These are phyloP conservation scores for Phytopythium mirpurense DNA, from an alignment of 352 stramenopile species.

Conservation along the genomic window DNA sequence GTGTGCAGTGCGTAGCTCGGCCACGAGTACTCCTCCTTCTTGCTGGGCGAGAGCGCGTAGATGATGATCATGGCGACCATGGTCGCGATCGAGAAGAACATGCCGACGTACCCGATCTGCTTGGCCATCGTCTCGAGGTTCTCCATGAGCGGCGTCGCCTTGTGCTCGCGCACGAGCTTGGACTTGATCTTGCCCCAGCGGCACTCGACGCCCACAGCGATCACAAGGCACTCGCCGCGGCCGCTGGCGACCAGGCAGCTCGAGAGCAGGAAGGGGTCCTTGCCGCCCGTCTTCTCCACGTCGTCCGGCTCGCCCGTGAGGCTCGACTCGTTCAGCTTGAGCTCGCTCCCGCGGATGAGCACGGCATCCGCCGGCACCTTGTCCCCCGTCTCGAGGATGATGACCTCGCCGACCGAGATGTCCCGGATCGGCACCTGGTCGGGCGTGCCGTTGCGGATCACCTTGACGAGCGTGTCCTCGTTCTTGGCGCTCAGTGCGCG, in stretches of 20 bases:
- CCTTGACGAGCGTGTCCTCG: slow-evolving; percentile 83
- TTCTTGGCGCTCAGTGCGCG: slow-evolving; percentile 82
- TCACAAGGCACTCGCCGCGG: slow-evolving; percentile 71
- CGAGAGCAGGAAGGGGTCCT: slow-evolving; percentile 87
- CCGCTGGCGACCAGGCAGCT: slow-evolving; percentile 75
- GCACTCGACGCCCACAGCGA: slow-evolving; percentile 74
- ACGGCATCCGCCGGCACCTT: slow-evolving; percentile 93
- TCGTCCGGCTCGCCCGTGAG: slow-evolving; percentile 96
- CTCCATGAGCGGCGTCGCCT: slow-evolving; percentile 89
- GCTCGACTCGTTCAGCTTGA: slow-evolving; percentile 94
- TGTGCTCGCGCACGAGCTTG: slow-evolving; percentile 86
- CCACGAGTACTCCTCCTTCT: slow-evolving; percentile 64
- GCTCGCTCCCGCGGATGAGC: slow-evolving; percentile 88
- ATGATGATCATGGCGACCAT: slow-evolving; percentile 87
- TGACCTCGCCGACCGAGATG: slow-evolving; percentile 81
- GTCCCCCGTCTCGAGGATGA: slow-evolving; percentile 93
- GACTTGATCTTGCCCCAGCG: slow-evolving; percentile 91
- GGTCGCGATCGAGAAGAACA: slow-evolving; percentile 80
- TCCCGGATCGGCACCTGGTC: slow-evolving; percentile 69
- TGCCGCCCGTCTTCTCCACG: slow-evolving; percentile 71
- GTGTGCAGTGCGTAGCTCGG: slow-evolving; percentile 89
- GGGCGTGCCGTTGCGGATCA: slow-evolving; percentile 61
- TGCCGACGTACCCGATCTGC: slow-evolving; percentile 84
- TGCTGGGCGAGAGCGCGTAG: slow-evolving; percentile 51
- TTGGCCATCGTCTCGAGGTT: slow-evolving; percentile 92